Base-by-base conservation (phyloP, 1,284 basidiomycete genomes). In the Rhodotorula sp. region DNA sequence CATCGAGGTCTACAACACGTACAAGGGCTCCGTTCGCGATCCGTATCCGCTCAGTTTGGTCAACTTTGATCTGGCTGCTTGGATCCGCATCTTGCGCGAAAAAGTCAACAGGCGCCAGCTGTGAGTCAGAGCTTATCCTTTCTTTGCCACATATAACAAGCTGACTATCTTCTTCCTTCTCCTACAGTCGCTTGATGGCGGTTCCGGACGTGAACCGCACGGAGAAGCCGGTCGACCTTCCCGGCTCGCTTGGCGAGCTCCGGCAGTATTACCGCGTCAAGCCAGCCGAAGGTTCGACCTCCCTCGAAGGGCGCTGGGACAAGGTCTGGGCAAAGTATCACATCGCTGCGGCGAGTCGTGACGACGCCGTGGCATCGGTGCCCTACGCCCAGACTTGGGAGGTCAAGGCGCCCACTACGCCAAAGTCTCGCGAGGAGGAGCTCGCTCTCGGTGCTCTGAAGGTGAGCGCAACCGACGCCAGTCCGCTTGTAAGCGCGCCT, bases 31-130 rank as follows among this genome's bases (percentile, higher is more conserved):
- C 23, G 84, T 97, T 48, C 88, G 87, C 0, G 94, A 97, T 77
- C 85, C 87, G 10, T 85, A 92, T 77, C 87, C 87, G 8, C 81
- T 83, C 31, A 90, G 88, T 79, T 82, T 88, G 23, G 87, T 85
- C 10, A 87, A 91, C 57, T 94, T 97, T 78, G 87, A 92, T 80
- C 82, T 96, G 18, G 83, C 87, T 34, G 84, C 85, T 23, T 93
- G 95, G 76, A 80, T 96, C 51, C 87, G 89, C 72, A 93, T 92
- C 79, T 84, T 97, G 64, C 86, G 94, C 52, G 85, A 85, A 20
- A 85, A 90, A 76, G 85, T 97, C 58, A 91, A 96, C 81, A 96
- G 95, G 82, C 88, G 87, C 79, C 87, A 89, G 2, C 79, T 94
- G 91, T 93, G 79, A 81, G 91, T 86, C 47, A 4, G 23, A 29